A percentile compares a stretch with the other conserved stretches of the same genome.
Evolutionary conservation across 2,329 filamentous ascomycete species (phyloP).

Genomic region (Colletotrichum agaves): DNA sequence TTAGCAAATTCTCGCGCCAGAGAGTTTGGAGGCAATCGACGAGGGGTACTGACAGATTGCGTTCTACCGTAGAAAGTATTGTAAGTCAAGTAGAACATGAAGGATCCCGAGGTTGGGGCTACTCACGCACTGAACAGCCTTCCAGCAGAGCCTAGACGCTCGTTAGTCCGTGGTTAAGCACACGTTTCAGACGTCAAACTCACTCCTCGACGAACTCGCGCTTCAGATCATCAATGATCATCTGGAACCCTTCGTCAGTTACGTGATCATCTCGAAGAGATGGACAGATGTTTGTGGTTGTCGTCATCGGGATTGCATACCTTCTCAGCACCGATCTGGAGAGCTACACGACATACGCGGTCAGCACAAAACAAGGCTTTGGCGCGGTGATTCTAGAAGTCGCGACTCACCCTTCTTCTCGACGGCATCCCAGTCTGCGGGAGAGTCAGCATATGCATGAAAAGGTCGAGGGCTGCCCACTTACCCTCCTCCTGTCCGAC

Average conservation of each 20-base stretch:
- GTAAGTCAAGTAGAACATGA: not conserved
- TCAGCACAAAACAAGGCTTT: too few species aligned
- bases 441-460: too few species aligned
- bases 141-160: constrained; percentile 68
- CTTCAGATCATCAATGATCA: constrained; percentile 70
- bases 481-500: constrained; percentile 72
- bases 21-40: too few species aligned
- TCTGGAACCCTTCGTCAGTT: constrained; percentile 37
- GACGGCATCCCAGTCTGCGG: constrained; percentile 70
- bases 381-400: not conserved
- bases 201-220: constrained; percentile 77
- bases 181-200: not conserved
- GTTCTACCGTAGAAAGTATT: not conserved
- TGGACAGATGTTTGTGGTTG: too few species aligned
- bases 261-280: not conserved
- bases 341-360: constrained; percentile 6
- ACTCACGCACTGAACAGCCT: constrained; percentile 71
- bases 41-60: not conserved
- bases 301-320: not conserved
- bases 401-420: constrained; percentile 68
- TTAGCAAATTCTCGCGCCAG: too few species aligned
- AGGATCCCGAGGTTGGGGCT: not conserved
- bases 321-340: constrained; percentile 38
- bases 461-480: too few species aligned
- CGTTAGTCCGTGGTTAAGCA: too few species aligned